Percentiles rank a stretch among this genome's conserved stretches.
Conservation (phyloP, 2,329 filamentous ascomycete species). For the Orbilia quercus region DNA sequence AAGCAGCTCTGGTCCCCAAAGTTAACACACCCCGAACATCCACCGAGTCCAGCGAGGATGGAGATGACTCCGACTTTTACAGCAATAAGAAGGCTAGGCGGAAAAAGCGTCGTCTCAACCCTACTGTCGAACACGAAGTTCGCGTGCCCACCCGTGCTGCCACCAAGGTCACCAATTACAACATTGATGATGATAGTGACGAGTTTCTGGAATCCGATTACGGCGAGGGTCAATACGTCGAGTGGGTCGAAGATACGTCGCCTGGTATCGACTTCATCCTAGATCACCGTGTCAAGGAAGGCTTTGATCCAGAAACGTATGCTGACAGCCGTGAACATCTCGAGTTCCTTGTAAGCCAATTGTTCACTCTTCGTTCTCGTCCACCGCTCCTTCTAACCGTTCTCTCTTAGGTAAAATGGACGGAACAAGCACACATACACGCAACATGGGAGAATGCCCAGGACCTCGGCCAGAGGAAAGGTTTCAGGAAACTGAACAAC, state of each 20-base stretch:
- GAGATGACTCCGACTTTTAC: constrained; percentile 79
- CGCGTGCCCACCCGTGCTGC: constrained; percentile 90
- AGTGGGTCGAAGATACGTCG: constrained; percentile 67
- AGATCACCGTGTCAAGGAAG: constrained; percentile 82
- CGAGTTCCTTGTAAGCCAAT: constrained; percentile 73
- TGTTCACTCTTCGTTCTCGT: constrained; percentile 4
- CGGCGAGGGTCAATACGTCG: constrained; percentile 60
- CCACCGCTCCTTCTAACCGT: constrained; percentile 19
- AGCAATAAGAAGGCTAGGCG: constrained; percentile 78
- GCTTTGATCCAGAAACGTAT: constrained; percentile 64
- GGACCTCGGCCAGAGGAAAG: constrained; percentile 78
- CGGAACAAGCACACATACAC: constrained; percentile 92
- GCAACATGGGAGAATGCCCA: constrained; percentile 92
- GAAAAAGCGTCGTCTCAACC: constrained; percentile 74
- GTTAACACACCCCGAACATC: constrained; percentile 62
- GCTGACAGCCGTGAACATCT: constrained; percentile 74
- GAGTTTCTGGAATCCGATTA: constrained; percentile 66
- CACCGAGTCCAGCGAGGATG: constrained; percentile 71
- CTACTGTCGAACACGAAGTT: constrained; percentile 79
- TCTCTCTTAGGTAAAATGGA: constrained; percentile 87
- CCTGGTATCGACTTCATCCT: constrained; percentile 87
- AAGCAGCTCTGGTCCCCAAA: constrained; percentile 52
- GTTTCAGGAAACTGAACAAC: constrained; percentile 90
- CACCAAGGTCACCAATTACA: constrained; percentile 77
- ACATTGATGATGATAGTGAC: constrained; percentile 69